Evolutionary conservation across 2,329 filamentous ascomycete species (phyloP).

Genomic region (Neonectria sp.): DNA sequence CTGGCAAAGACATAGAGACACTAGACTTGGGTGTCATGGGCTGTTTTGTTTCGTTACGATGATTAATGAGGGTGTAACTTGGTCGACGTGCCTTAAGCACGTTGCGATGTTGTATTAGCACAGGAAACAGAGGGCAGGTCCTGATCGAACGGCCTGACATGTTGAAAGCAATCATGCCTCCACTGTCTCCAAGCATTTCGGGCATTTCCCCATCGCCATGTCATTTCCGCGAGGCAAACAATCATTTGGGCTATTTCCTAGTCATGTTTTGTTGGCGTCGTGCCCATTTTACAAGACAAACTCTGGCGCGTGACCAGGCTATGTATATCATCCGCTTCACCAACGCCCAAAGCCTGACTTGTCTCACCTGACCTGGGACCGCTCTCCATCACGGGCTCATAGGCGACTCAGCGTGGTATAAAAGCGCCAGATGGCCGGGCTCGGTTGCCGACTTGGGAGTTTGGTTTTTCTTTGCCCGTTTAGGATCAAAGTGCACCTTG

Average conservation of each 20-base stretch:
- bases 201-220: background rate
- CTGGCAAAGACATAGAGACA: slow-evolving; percentile 23
- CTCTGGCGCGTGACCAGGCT: slow-evolving; percentile 22
- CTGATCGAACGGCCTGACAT: slow-evolving; percentile 42
- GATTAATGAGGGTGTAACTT: slow-evolving; percentile 28
- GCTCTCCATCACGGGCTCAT: slow-evolving; percentile 22
- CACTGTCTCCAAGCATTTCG: slow-evolving; percentile 6
- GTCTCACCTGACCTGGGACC: slow-evolving; percentile 27
- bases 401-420: background rate
- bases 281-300: slow-evolving; percentile 19
- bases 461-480: background rate
- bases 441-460: slow-evolving; percentile 3
- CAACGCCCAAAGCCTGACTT: slow-evolving; percentile 20
- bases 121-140: slow-evolving; percentile 36
- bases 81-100: slow-evolving; percentile 30
- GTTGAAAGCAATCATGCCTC: slow-evolving; percentile 35
- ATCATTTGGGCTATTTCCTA: slow-evolving; percentile 25
- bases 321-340: slow-evolving; percentile 21
- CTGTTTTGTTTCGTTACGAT: slow-evolving; percentile 21
- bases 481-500: background rate
- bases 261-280: slow-evolving; percentile 20
- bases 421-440: background rate
- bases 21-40: slow-evolving; percentile 25
- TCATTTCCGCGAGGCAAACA: slow-evolving; percentile 17
- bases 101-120: slow-evolving; percentile 23